Percentiles rank a stretch among this genome's conserved stretches.
These are phyloP conservation scores for Hebeloma cylindrosporum DNA, from an alignment of 768 basidiomycete species.

Conservation along the genomic window DNA sequence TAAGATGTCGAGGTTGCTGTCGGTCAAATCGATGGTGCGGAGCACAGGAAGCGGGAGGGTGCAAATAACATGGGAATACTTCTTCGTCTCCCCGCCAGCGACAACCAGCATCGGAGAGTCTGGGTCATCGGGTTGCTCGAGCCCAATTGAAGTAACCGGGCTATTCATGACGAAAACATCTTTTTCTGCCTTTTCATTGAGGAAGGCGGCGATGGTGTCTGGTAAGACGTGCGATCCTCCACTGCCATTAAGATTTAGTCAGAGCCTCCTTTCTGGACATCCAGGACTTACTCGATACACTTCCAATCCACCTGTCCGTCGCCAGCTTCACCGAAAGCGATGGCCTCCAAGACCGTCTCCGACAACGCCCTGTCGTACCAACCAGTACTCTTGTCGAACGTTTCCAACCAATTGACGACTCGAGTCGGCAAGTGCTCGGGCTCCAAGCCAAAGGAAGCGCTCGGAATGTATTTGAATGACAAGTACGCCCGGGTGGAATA, in stretches of 20 bases:
- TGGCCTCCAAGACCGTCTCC: constrained; percentile 32
- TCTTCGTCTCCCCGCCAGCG: constrained; percentile 1
- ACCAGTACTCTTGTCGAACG: constrained; percentile 30
- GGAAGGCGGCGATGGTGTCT: constrained; percentile 3
- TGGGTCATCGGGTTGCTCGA: neutral
- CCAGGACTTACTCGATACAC: constrained; percentile 10
- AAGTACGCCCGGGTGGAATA: constrained; percentile 30
- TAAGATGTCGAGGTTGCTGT: constrained; percentile 21
- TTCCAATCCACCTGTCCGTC: constrained; percentile 7
- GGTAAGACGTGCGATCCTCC: constrained; percentile 7
- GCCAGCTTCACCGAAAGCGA: constrained; percentile 6
- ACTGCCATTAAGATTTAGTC: neutral
- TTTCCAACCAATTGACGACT: constrained; percentile 36
- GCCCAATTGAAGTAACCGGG: constrained; percentile 1
- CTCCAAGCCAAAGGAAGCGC: constrained; percentile 1
- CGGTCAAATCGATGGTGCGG: constrained; percentile 27
- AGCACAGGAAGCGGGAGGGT: constrained; percentile 33
- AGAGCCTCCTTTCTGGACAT: neutral
- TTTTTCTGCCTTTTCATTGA: neutral
- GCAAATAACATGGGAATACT: constrained; percentile 29
- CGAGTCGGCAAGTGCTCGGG: constrained; percentile 3
- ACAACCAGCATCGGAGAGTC: no score
- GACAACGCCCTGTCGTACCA: constrained; percentile 35
- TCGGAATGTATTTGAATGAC: constrained; percentile 19
- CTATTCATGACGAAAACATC: constrained; percentile 1